Conservation (phyloP, 2,329 filamentous ascomycete genomes). For the Oidium heveae region DNA sequence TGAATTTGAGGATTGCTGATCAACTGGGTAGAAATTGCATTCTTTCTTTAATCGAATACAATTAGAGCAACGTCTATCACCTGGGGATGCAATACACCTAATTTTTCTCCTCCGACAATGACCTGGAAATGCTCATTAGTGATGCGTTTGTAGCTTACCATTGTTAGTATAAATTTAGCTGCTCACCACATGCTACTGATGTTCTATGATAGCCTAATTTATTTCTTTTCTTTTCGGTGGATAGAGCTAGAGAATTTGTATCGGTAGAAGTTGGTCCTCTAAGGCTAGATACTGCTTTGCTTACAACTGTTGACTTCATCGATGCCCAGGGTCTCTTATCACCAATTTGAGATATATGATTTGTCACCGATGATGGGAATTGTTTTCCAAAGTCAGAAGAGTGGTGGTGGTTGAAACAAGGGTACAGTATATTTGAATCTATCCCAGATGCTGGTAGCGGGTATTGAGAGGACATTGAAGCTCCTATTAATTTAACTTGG, state of each 20-base stretch:
- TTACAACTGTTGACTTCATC: slow-evolving; percentile 13
- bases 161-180: background rate
- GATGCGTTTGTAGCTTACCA: too few species aligned
- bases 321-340: slow-evolving; percentile 4
- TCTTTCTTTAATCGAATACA: slow-evolving; percentile 89
- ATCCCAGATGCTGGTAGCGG: slow-evolving; percentile 8
- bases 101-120: slow-evolving; percentile 89
- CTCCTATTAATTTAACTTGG: too few species aligned
- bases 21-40: slow-evolving; percentile 77
- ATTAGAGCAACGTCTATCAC: slow-evolving; percentile 61
- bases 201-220: slow-evolving; percentile 91
- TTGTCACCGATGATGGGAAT: slow-evolving; percentile 5
- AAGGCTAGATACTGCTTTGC: slow-evolving; percentile 25
- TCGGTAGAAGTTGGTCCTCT: slow-evolving; percentile 20
- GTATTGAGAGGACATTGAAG: slow-evolving; percentile 8
- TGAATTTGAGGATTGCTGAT: slow-evolving; percentile 34
- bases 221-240: slow-evolving; percentile 49
- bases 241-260: slow-evolving; percentile 12
- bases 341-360: slow-evolving; percentile 6
- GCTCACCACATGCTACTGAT: slow-evolving; percentile 85
- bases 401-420: slow-evolving; percentile 8
- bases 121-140: slow-evolving; percentile 23
- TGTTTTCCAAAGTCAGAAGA: slow-evolving; percentile 6
- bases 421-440: slow-evolving; percentile 10
- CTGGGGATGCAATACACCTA: slow-evolving; percentile 53